A percentile compares a stretch with the other conserved stretches of the same genome.
phyloP scores from a whole-genome alignment of 441 rosid genomes.

The Aquilaria agallochum region DNA sequence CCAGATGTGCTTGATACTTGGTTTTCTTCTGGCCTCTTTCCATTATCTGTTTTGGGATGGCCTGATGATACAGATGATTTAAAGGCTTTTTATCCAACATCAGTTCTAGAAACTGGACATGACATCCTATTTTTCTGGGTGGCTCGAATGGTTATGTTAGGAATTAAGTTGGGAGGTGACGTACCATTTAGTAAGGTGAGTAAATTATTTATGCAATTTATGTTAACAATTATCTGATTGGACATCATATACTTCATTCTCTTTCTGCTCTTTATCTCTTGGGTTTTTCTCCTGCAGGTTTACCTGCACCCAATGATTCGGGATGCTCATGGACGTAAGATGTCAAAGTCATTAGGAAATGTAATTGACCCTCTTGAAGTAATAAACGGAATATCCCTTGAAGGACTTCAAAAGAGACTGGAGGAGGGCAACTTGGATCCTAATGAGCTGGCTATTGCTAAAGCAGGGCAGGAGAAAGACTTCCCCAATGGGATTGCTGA shows the following conservation, averaged over 20 bases:
- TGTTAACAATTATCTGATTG: neutral
- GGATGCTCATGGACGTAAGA: constrained; percentile 98
- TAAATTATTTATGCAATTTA: constrained; percentile 10
- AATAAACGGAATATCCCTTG: constrained; percentile 44
- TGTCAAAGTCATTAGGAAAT: constrained; percentile 97
- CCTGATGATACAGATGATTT: constrained; percentile 86
- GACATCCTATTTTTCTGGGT: constrained; percentile 98
- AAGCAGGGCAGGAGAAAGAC: constrained; percentile 78
- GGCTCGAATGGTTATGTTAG: constrained; percentile 97
- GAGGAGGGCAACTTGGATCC: constrained; percentile 91
- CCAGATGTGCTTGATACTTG: constrained; percentile 93
- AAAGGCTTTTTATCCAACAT: constrained; percentile 85
- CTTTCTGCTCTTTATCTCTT: constrained; percentile 3
- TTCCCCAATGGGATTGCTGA: constrained; percentile 93
- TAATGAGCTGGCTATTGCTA: constrained; percentile 66
- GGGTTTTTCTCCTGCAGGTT: constrained; percentile 41
- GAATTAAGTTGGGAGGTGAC: constrained; percentile 83
- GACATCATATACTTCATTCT: neutral
- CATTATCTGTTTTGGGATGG: constrained; percentile 87
- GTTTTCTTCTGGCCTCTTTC: constrained; percentile 94
- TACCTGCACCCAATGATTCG: constrained; percentile 98
- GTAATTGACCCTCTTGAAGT: constrained; percentile 97
- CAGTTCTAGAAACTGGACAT: constrained; percentile 93
- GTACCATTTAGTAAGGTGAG: constrained; percentile 87
- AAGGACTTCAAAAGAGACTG: constrained; percentile 75